Evolutionary conservation across 176 grass and related monocot genomes (phyloP), one percentile per base, ranked within the genome.

Genomic region (Alopecurus myosuroides): DNA sequence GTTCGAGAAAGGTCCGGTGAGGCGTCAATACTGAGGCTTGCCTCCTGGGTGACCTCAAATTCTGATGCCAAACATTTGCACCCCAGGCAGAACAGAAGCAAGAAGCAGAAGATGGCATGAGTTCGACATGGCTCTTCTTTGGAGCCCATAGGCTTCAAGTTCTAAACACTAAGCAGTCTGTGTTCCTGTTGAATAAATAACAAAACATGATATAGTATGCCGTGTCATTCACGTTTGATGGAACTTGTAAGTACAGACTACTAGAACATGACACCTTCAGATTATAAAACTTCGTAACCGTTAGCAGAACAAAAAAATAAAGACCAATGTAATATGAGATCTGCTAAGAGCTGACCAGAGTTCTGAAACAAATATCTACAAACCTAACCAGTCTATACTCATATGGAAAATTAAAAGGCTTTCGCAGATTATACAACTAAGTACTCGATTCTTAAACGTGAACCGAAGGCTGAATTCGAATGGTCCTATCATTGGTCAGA

Each of bases 11-110:
- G 85, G 58, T 89, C 83, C 1, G 85, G 60, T 15, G 93, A 90
- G 58, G 96, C 89, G 77, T 95, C 83, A 78, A 98, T 79, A 6
- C 76, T 46, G 66, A 98, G 82, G 22, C 77, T 40, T 60, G 91
- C 93, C 4, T 49, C 89, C 78, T 78, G 91, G 30, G 81, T 92
- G 40, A 74, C 89, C 20, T 85, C 76, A 36, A 93, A 66, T 57
- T 85, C 85, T 75, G 85, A 82, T 30, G 89, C 77, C 22, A 76
- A 76, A 81, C 86, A 90, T 64, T 70, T 74, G 44, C 26, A 3
- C 26, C 71, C 45, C 15, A 20, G 9, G 28, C 71, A 74, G 71
- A 74, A 33, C 26, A 74, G 44, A 74, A 74, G 42, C 25, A 82
- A 53, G 11, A 82, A 11, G 73, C 63, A 71, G 34, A 90, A 42